A percentile compares a stretch with the other conserved stretches of the same genome.
Evolutionary conservation across 768 basidiomycete genomes (phyloP).

Genomic region (Cubamyces lactineus): DNA sequence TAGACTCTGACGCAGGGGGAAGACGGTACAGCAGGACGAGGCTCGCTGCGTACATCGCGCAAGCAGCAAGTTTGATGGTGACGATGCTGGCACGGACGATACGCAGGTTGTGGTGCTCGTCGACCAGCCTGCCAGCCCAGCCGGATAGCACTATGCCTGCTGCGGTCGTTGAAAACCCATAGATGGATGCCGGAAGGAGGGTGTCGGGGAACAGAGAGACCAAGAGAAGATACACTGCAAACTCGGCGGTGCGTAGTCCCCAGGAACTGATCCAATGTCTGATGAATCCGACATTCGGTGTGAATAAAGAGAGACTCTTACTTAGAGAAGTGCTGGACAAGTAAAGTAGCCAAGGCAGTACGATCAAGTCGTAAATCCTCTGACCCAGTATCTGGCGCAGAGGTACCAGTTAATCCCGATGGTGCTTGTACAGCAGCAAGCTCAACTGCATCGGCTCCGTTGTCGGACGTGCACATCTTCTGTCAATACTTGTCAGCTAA

Average conservation of each 20-base stretch:
- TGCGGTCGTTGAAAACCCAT: conserved; percentile 47
- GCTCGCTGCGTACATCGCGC: conserved; percentile 39
- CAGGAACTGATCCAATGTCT: conserved; percentile 19
- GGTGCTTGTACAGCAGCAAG: too few relatives aligned
- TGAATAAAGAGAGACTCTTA: background rate
- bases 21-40: conserved; percentile 34
- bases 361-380: conserved; percentile 9
- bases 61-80: conserved; percentile 43
- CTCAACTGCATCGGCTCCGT: too few relatives aligned
- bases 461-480: too few relatives aligned
- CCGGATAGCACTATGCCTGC: conserved; percentile 45
- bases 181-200: conserved; percentile 51
- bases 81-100: conserved; percentile 45
- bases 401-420: background rate
- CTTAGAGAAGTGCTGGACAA: conserved; percentile 31
- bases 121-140: conserved; percentile 47
- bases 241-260: conserved; percentile 45
- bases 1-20: background rate
- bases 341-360: conserved; percentile 16
- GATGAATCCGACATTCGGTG: background rate
- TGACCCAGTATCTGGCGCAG: background rate
- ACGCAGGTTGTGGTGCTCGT: conserved; percentile 39
- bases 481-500: too few relatives aligned
- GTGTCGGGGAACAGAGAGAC: conserved; percentile 46
- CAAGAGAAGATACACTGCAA: conserved; percentile 47